These are phyloP conservation scores for Porphyrellus sp. DNA, from an alignment of 1,284 basidiomycete genomes.

Conservation along the genomic window DNA sequence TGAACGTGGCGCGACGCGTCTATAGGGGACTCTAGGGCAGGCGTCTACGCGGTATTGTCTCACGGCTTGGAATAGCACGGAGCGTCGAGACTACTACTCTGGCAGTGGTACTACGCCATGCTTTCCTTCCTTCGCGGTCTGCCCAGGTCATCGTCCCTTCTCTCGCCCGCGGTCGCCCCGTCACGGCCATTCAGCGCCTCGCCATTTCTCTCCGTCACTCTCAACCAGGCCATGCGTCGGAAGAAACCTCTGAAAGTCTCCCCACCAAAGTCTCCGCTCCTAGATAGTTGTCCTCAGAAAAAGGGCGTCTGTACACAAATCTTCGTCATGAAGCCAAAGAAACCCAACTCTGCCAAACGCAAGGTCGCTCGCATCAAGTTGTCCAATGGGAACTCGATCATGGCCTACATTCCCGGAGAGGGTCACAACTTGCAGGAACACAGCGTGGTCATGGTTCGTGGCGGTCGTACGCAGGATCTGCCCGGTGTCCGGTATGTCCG, in stretches of 20 bases:
- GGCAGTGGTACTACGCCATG: constrained; percentile 17
- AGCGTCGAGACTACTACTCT: neutral
- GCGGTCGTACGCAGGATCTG: constrained; percentile 95
- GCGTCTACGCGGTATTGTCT: constrained; percentile 30
- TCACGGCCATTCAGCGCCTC: constrained; percentile 66
- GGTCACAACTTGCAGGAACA: constrained; percentile 99
- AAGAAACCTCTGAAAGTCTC: constrained; percentile 47
- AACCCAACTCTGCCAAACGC: constrained; percentile 98
- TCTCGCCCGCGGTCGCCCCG: constrained; percentile 20
- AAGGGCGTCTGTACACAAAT: constrained; percentile 89
- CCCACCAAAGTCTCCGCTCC: constrained; percentile 71
- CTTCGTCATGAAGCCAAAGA: constrained; percentile 89
- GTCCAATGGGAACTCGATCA: constrained; percentile 83
- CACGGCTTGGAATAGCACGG: neutral
- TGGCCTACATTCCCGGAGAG: constrained; percentile 96
- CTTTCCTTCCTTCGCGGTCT: constrained; percentile 22
- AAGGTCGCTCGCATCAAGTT: constrained; percentile 96
- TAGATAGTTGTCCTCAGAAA: constrained; percentile 76
- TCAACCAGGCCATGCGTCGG: constrained; percentile 79
- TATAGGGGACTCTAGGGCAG: constrained; percentile 36
- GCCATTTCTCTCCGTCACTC: constrained; percentile 56
- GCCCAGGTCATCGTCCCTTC: constrained; percentile 20
- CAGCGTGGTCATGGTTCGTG: constrained; percentile 89
- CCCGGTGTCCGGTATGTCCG: constrained; percentile 86
- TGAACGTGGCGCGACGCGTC: constrained; percentile 24